Evolutionary conservation across 257 asterid genomes (phyloP).

Genomic region (Jasminum sambac): DNA sequence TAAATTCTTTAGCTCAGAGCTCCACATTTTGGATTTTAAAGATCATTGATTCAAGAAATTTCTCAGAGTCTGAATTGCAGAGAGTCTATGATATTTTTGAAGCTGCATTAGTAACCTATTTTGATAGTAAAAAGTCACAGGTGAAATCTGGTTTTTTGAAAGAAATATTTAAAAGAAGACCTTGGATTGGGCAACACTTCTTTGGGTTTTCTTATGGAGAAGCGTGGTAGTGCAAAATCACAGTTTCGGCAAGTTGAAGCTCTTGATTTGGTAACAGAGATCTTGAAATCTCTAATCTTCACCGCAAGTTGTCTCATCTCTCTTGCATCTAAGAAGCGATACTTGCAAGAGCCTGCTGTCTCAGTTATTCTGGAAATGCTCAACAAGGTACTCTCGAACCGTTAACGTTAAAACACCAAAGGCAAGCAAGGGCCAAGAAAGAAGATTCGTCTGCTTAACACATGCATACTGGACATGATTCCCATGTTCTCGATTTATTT

Average conservation of each 20-base stretch:
- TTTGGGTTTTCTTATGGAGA: conserved; percentile 78
- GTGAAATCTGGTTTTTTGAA: conserved; percentile 75
- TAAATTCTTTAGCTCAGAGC: conserved; percentile 74
- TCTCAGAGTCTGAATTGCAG: conserved; percentile 56
- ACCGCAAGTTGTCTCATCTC: too few relatives aligned
- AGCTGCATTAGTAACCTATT: conserved; percentile 51
- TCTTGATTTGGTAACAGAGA: conserved; percentile 67
- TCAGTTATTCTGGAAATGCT: too few relatives aligned
- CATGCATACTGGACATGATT: too few relatives aligned
- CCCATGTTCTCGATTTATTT: too few relatives aligned
- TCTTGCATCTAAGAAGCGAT: too few relatives aligned
- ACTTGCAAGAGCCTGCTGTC: too few relatives aligned
- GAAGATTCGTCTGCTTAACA: too few relatives aligned
- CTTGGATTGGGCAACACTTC: conserved; percentile 71
- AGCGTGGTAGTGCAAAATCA: conserved; percentile 63
- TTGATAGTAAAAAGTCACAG: conserved; percentile 82
- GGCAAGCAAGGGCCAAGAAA: too few relatives aligned
- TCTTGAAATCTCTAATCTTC: conserved; percentile 6
- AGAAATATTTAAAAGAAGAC: conserved; percentile 68
- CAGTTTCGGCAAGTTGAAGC: conserved; percentile 84
- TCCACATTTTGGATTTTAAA: conserved; percentile 85
- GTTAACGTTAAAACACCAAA: too few relatives aligned
- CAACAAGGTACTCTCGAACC: too few relatives aligned
- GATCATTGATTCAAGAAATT: conserved; percentile 66
- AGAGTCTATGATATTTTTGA: conserved; percentile 55